Percentiles rank a stretch among this genome's conserved stretches.
Conservation (phyloP, 1,284 basidiomycete genomes). For the Rhizoctonia solani region DNA sequence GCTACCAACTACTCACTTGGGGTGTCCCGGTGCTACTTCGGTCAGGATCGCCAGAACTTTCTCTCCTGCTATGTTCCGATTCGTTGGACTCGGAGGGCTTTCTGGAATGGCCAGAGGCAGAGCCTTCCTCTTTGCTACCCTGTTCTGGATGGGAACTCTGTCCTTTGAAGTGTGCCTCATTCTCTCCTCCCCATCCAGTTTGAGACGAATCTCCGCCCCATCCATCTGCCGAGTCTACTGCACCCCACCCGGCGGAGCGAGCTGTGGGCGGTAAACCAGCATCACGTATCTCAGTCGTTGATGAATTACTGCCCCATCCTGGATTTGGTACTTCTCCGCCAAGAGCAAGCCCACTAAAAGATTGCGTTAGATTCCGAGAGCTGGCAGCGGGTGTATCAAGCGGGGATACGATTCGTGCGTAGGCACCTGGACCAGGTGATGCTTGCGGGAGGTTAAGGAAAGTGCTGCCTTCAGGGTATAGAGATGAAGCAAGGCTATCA, state of each 20-base stretch:
- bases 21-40: constrained; percentile 4
- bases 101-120: constrained; percentile 42
- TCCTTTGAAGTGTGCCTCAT: constrained; percentile 49
- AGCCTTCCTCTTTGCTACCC: constrained; percentile 50
- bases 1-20: neutral
- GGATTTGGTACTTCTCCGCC: constrained; percentile 57
- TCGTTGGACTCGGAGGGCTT: constrained; percentile 24
- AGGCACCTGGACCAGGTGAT: constrained; percentile 18
- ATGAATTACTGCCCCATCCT: constrained; percentile 53
- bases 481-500: constrained; percentile 11
- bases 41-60: neutral
- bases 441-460: constrained; percentile 10
- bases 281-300: constrained; percentile 41
- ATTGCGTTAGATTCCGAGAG: constrained; percentile 48
- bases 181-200: constrained; percentile 42
- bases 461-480: constrained; percentile 29
- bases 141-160: constrained; percentile 9
- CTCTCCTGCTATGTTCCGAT: neutral
- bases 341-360: constrained; percentile 62
- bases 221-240: constrained; percentile 22
- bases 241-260: constrained; percentile 43
- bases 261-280: constrained; percentile 34
- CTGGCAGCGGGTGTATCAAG: constrained; percentile 51
- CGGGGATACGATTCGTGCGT: constrained; percentile 53
- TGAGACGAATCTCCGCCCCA: constrained; percentile 35